Evolutionary conservation across 495 filamentous ascomycete species (phyloP), one percentile per base, ranked within the genome.

Genomic region (Chlorociboria aeruginascens): DNA sequence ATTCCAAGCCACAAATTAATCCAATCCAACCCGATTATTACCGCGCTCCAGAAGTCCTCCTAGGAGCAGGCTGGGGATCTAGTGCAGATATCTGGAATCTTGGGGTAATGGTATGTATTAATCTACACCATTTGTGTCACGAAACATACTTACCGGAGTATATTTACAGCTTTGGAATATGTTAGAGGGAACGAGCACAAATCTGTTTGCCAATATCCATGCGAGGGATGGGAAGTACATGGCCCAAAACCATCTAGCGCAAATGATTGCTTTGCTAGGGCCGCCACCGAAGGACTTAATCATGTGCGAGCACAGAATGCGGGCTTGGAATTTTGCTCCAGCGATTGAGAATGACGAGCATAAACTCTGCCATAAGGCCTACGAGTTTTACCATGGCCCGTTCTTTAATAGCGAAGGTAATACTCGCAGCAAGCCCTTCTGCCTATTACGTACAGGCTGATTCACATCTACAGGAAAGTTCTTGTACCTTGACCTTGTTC

Each of bases 11-110:
- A 54, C 65, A 61, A 32, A 57, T 65, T 48, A 64, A 58, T 56
- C 67, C 64, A 43, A 53, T 65, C 36, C 57, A 61, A 47, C 65
- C 66, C 51, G 51, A 64, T 35, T 54, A 64, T 51, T 72, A 72
- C 60, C 61, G 63, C 25, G 66, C 64, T 2, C 69, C 69, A 41
- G 69, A 74, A 57, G 62, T 70, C 12, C 63, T 70, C 35, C 51
- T 70, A 9, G 63, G 64, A 17, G 61, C 56, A 52, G 59, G 59
- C 40, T 74, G 69, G 69, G 33, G 54, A 45, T 62, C 51, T 47
- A 50, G 41, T 32, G 53, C 64, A 9, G 67, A 72, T 54, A 68
- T 72, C 35, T 74, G 66, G 69, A 68, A 65, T 54, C 37, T 55
- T 55, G 68, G 66, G 33, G 61, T 63, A 20, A 54, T 69, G 56